These are phyloP conservation scores for Penicillium sp. DNA, from an alignment of 2,329 filamentous ascomycete genomes.

Conservation along the genomic window DNA sequence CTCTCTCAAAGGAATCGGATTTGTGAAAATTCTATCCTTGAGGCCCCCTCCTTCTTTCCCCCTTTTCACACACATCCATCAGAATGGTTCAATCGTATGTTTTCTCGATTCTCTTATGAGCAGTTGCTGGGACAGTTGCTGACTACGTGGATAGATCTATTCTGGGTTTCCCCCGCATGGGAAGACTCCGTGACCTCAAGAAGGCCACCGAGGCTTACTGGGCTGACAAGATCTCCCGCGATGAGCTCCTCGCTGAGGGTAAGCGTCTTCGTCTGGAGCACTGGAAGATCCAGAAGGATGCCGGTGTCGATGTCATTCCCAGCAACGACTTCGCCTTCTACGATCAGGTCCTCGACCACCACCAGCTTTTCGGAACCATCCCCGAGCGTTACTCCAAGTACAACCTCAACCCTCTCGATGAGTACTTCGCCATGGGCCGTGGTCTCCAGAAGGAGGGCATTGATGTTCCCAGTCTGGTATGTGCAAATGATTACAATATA, in stretches of 20 bases:
- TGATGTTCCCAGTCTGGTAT: slow-evolving; percentile 79
- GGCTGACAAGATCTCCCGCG: slow-evolving; percentile 89
- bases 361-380: slow-evolving; percentile 60
- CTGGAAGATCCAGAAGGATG: slow-evolving; percentile 99
- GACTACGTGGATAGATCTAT: slow-evolving; percentile 55
- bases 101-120: neutral
- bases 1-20: slow-evolving; percentile 25
- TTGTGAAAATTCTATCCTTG: slow-evolving; percentile 18
- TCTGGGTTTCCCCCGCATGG: slow-evolving; percentile 99
- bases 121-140: neutral
- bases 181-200: slow-evolving; percentile 97
- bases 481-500: slow-evolving; percentile 19
- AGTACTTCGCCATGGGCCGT: slow-evolving; percentile 99
- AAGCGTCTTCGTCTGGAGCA: slow-evolving; percentile 95
- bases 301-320: slow-evolving; percentile 94
- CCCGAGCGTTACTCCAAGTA: slow-evolving; percentile 92
- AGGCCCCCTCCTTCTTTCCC: slow-evolving; percentile 11
- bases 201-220: slow-evolving; percentile 99
- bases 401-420: slow-evolving; percentile 82
- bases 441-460: slow-evolving; percentile 81
- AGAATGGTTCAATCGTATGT: slow-evolving; percentile 62
- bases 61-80: slow-evolving; percentile 29
- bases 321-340: slow-evolving; percentile 99
- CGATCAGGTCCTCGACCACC: slow-evolving; percentile 27
- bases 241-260: slow-evolving; percentile 87